Evolutionary conservation across 129 eudicot genomes (phyloP).

Genomic region (Helianthus annuus): HanXRQr2.0-SUNRISE NC_035439.2:106908409-106908908

Average conservation of each 20-base stretch:
- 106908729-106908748: conserved; percentile 92
- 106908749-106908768: conserved; percentile 90
- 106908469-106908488: conserved; percentile 51
- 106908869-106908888: too few relatives aligned
- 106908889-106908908: too few relatives aligned
- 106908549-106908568: conserved; percentile 36
- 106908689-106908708: conserved; percentile 93
- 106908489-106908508: conserved; percentile 29
- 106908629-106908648: conserved; percentile 84
- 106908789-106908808: too few relatives aligned
- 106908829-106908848: too few relatives aligned
- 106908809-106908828: too few relatives aligned
- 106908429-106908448: conserved; percentile 30
- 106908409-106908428: conserved; percentile 48
- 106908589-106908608: conserved; percentile 87
- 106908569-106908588: conserved; percentile 51
- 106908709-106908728: conserved; percentile 85
- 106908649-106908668: conserved; percentile 91
- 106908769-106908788: conserved; percentile 81
- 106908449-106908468: conserved; percentile 42
- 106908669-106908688: conserved; percentile 82
- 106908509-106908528: conserved; percentile 37
- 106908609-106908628: conserved; percentile 79
- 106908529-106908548: conserved; percentile 49
- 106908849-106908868: too few relatives aligned